Evolutionary conservation across 2,329 filamentous ascomycete species (phyloP).

Genomic region (Fusarium bactridioides): DNA sequence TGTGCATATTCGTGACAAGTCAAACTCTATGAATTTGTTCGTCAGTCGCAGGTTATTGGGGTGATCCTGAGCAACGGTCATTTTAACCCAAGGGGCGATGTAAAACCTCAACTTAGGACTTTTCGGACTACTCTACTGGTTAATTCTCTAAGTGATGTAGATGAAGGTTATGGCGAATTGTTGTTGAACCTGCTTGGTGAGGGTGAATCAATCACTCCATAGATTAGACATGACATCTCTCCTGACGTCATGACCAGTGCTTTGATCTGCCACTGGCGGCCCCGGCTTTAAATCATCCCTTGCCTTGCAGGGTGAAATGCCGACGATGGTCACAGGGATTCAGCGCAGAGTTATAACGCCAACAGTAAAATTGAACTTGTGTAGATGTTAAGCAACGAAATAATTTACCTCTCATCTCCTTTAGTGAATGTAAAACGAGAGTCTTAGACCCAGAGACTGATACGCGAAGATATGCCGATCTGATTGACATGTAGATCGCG

Average conservation of each 20-base stretch:
- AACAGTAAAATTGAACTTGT: accelerated
- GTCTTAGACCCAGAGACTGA: background rate
- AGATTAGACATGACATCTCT: background rate
- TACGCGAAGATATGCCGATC: background rate
- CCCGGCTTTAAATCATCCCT: background rate
- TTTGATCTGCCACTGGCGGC: background rate
- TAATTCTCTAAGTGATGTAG: too few species aligned
- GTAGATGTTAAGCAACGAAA: accelerated
- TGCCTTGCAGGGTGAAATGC: background rate
- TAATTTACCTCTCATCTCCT: accelerated
- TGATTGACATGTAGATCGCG: background rate
- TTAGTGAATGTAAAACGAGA: too few species aligned
- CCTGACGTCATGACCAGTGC: background rate
- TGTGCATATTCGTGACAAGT: too few species aligned
- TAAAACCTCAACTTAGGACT: too few species aligned
- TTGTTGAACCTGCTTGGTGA: background rate
- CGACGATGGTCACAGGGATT: accelerated
- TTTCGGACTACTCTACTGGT: too few species aligned
- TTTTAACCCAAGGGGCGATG: too few species aligned
- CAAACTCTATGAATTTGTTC: too few species aligned
- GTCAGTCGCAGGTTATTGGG: too few species aligned
- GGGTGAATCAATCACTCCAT: background rate
- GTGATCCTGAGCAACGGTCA: too few species aligned
- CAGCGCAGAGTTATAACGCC: accelerated
- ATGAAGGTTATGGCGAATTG: too few species aligned